A percentile compares a stretch with the other conserved stretches of the same genome.
Evolutionary conservation across 1,284 basidiomycete species (phyloP).

Genomic region (Vanrija sp.): DNA sequence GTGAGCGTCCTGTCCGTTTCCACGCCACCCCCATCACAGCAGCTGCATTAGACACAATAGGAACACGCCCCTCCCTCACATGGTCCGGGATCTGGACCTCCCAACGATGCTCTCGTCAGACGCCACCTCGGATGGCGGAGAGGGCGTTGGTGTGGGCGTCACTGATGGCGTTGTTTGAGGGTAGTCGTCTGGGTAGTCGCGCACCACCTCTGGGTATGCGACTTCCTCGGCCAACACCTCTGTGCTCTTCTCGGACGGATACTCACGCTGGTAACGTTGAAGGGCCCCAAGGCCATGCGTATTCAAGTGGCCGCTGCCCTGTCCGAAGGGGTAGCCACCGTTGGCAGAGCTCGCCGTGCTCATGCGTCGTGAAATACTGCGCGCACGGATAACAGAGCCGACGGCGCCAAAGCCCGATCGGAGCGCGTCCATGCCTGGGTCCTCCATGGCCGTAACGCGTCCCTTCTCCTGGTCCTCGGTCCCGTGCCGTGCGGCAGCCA

Average conservation of each 20-base stretch:
- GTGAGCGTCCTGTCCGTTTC: too few relatives aligned
- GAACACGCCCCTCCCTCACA: too few relatives aligned
- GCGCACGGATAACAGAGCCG: constrained; percentile 82
- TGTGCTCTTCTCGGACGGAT: background rate
- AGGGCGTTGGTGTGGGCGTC: too few relatives aligned
- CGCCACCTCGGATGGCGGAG: background rate
- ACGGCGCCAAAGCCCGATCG: constrained; percentile 84
- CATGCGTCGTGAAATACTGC: constrained; percentile 44
- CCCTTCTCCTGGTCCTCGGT: constrained; percentile 57
- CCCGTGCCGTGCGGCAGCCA: constrained; percentile 66
- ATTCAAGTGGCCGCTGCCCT: constrained; percentile 4
- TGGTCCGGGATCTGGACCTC: too few relatives aligned
- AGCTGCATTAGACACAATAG: background rate
- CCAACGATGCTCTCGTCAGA: background rate
- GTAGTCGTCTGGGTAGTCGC: background rate
- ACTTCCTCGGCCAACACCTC: background rate
- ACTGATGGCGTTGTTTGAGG: too few relatives aligned
- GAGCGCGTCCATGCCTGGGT: constrained; percentile 76
- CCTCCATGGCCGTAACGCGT: constrained; percentile 43
- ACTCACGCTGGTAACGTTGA: constrained; percentile 40
- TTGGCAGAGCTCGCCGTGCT: constrained; percentile 20
- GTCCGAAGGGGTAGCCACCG: background rate
- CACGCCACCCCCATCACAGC: too few relatives aligned
- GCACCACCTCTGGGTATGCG: too few relatives aligned
- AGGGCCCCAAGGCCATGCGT: constrained; percentile 38